Percentiles rank a stretch among this genome's conserved stretches.
Evolutionary conservation across 129 eudicot species (phyloP).

Genomic region (Tagetes erecta): DNA sequence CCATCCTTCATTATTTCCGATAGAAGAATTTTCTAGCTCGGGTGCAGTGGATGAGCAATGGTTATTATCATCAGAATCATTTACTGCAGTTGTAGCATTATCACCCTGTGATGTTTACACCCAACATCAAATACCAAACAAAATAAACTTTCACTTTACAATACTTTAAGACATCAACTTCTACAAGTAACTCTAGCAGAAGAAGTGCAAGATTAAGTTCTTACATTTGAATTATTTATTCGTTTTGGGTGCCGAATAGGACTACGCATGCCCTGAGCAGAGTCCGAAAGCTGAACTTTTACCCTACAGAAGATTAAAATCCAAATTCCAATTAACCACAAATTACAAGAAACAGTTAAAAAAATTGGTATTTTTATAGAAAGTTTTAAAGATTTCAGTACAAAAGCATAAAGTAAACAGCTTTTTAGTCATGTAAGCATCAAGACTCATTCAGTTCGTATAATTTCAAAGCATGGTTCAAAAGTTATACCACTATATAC

Average conservation of each 20-base stretch:
- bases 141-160: neutral
- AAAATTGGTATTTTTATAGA: neutral
- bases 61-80: conserved; percentile 56
- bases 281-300: conserved; percentile 91
- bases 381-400: neutral
- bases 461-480: conserved; percentile 6
- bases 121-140: conserved; percentile 6
- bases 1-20: conserved; percentile 78
- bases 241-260: conserved; percentile 78
- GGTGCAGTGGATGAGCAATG: conserved; percentile 51
- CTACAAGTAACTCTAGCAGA: neutral
- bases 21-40: conserved; percentile 52
- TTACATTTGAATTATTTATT: conserved; percentile 58
- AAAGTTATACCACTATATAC: neutral
- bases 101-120: conserved; percentile 52
- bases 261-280: conserved; percentile 84
- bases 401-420: conserved; percentile 7
- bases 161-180: conserved; percentile 26
- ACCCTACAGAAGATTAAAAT: conserved; percentile 45
- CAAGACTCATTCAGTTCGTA: neutral
- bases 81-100: conserved; percentile 41
- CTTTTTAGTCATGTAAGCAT: conserved; percentile 18
- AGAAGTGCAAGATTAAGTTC: conserved; percentile 18
- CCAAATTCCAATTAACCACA: conserved; percentile 12
- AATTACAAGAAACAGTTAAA: neutral